Conservation (phyloP, 805 yeast genomes). For the Maudiozyma pseudohumilis region DNA sequence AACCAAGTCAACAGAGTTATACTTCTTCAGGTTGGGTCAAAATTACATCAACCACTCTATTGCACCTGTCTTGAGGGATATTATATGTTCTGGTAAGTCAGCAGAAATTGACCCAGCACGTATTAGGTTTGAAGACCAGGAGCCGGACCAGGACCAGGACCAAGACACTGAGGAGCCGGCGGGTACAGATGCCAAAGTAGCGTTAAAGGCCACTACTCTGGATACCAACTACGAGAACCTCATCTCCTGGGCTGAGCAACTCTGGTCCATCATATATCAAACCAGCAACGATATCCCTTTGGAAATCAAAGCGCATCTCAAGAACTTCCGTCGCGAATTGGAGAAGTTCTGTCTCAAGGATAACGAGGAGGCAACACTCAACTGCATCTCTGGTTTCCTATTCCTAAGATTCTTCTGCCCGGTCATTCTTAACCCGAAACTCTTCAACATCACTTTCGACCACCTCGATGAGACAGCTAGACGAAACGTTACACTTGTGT, state of each 20-base stretch:
- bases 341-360: slow-evolving; percentile 49
- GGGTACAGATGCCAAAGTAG: no score
- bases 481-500: slow-evolving; percentile 69
- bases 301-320: slow-evolving; percentile 54
- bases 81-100: slow-evolving; percentile 41
- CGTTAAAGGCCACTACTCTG: slow-evolving; percentile 34
- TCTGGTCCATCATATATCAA: slow-evolving; percentile 57
- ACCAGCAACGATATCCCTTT: slow-evolving; percentile 71
- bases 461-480: slow-evolving; percentile 67
- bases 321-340: slow-evolving; percentile 50
- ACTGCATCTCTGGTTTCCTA: slow-evolving; percentile 74
- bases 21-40: slow-evolving; percentile 66
- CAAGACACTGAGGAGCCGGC: no score
- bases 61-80: slow-evolving; percentile 52
- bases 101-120: slow-evolving; percentile 79
- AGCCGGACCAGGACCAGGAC: no score
- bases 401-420: slow-evolving; percentile 85
- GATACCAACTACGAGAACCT: slow-evolving; percentile 42
- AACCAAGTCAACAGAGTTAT: slow-evolving; percentile 72
- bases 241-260: slow-evolving; percentile 38
- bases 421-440: slow-evolving; percentile 79
- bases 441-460: slow-evolving; percentile 59
- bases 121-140: slow-evolving; percentile 30
- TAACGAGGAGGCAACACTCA: slow-evolving; percentile 37
- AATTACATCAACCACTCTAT: slow-evolving; percentile 66